Base-by-base conservation (phyloP, 257 asterid species). In the Capsicum pubescens region DNA sequence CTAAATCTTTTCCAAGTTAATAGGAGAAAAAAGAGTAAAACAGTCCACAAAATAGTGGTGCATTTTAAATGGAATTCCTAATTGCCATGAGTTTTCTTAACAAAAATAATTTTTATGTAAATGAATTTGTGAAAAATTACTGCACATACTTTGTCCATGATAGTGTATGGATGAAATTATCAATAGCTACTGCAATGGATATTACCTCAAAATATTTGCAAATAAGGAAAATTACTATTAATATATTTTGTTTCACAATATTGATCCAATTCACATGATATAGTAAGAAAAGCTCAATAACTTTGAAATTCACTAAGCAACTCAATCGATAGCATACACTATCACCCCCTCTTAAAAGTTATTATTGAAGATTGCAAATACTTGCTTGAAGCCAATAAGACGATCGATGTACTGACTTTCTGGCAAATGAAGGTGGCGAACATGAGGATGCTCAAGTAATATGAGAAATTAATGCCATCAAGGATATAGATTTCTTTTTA, bases 1-100 rank as follows among this genome's bases (percentile, higher is more conserved):
- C 16, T 69, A 13, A 39, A 69, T 39, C 77, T 16, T 42, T 69
- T 69, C 78, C 78, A 69, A 69, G 78, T 69, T 9, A 44, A 42
- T 42, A 8, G 35, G 78, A 68, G 55, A 4, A 1, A 16, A 42
- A 42, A 15, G 35, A 0, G n/a, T 12, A 8, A 19, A 69, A 9
- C 5, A 42, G 32, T 42, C 35, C 55, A 39, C 32, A 39, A 3
- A 39, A 39, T 36, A 68, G 36, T 16, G 7, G 19, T 60, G 67
- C 14, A 60, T n/a, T 60, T 60, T n/a, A 2, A 0, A 3, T 60
- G 0, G 2, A 16, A 39, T 16, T 42, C 7, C 14, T 68, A 36
- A 68, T 15, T 5, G 39, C 2, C 6, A 15, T 15, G 13, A 7
- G 52, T 8, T 58, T 17, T 39, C 36, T 68, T 44, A 68, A 68